Percentiles rank a stretch among this genome's conserved stretches.
These are phyloP conservation scores for Sugiyamaella grinbergsii DNA, from an alignment of 1,139 yeast species.

Conservation along the genomic window DNA sequence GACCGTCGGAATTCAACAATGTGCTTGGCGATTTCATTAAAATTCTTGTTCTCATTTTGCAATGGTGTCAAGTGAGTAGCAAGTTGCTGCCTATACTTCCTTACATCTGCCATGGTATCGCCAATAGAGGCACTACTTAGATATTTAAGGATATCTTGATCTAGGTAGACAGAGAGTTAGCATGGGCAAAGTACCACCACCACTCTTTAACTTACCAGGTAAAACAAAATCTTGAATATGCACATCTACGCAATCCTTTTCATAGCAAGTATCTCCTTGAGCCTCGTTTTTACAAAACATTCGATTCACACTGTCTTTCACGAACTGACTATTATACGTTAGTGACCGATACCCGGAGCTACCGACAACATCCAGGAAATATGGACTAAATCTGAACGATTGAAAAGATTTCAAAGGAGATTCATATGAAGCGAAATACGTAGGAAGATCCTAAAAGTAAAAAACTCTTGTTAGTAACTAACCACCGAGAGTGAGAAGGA, in stretches of 20 bases:
- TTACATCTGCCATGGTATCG: conserved; percentile 29
- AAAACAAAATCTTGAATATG: conserved; percentile 37
- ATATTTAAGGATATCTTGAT: conserved; percentile 28
- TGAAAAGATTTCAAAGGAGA: conserved; percentile 38
- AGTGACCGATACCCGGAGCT: conserved; percentile 34
- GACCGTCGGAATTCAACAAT: conserved; percentile 16
- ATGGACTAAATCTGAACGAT: conserved; percentile 39
- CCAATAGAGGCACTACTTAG: conserved; percentile 34
- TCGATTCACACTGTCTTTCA: conserved; percentile 25
- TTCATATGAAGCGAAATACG: conserved; percentile 30
- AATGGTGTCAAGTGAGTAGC: conserved; percentile 8
- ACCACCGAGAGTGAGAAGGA: background rate
- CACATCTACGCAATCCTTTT: conserved; percentile 32
- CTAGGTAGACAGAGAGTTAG: conserved; percentile 23
- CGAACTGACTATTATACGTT: conserved; percentile 36
- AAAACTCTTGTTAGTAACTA: conserved; percentile 8
- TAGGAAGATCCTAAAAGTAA: conserved; percentile 26
- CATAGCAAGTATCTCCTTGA: conserved; percentile 32
- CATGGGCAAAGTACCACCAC: background rate
- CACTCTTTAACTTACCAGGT: conserved; percentile 26
- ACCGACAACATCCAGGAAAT: conserved; percentile 29
- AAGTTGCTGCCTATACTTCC: conserved; percentile 29
- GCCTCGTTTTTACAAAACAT: conserved; percentile 37
- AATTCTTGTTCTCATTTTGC: conserved; percentile 12
- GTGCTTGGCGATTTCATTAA: conserved; percentile 25